Evolutionary conservation across 495 filamentous ascomycete species (phyloP).

Genomic region (Daldinia decipiens): DNA sequence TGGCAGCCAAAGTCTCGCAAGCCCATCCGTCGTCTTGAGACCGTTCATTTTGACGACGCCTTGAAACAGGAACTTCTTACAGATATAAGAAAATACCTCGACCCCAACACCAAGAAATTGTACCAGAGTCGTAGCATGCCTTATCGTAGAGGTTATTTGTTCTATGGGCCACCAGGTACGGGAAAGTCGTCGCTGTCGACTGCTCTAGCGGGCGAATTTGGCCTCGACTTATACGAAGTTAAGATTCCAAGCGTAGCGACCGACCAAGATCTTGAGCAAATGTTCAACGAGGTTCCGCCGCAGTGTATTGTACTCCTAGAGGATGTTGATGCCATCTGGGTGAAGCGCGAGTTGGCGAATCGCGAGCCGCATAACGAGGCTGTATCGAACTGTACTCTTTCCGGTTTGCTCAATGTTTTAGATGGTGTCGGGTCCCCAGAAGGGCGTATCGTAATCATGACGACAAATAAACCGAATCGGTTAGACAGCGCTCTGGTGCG

Average conservation of each 20-base stretch:
- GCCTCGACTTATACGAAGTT: constrained; percentile 71
- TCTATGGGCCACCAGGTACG: constrained; percentile 73
- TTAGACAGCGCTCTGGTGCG: constrained; percentile 75
- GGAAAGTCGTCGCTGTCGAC: constrained; percentile 72
- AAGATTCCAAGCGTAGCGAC: constrained; percentile 62
- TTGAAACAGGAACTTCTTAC: constrained; percentile 73
- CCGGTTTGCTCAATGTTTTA: constrained; percentile 75
- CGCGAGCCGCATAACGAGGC: constrained; percentile 43
- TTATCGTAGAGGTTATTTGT: constrained; percentile 70
- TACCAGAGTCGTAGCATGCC: constrained; percentile 76
- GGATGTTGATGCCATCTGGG: constrained; percentile 72
- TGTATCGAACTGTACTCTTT: constrained; percentile 61
- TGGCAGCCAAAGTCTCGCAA: constrained; percentile 59
- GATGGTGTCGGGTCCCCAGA: constrained; percentile 77
- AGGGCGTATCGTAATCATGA: constrained; percentile 79
- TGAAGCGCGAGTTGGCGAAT: constrained; percentile 51
- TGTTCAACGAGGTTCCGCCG: constrained; percentile 67
- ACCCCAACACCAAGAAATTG: constrained; percentile 73
- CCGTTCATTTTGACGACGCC: constrained; percentile 59
- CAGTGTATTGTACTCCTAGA: constrained; percentile 74
- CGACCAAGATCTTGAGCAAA: constrained; percentile 60
- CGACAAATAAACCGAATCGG: constrained; percentile 73
- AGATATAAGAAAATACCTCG: constrained; percentile 84
- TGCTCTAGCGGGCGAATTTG: constrained; percentile 71
- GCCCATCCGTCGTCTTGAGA: constrained; percentile 57